Conservation (phyloP, 495 filamentous ascomycete genomes). For the Ramalina intermedia region DNA sequence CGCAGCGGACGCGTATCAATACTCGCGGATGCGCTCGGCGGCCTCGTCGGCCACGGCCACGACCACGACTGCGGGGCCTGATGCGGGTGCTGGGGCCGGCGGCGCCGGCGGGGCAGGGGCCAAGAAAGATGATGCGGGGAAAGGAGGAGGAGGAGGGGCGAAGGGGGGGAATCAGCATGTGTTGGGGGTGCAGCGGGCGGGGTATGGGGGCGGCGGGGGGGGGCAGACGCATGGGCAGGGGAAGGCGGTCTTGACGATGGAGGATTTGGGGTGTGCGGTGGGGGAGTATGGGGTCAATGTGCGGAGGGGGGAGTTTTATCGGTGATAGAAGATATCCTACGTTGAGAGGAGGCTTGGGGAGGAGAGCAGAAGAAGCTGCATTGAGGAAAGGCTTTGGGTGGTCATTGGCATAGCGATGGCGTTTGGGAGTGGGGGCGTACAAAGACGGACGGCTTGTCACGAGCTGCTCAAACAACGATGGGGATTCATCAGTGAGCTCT, state of each 20-base stretch:
- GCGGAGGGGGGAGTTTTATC: conserved; percentile 93
- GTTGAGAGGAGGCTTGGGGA: neutral
- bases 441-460: too few relatives aligned
- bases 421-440: too few relatives aligned
- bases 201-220: conserved; percentile 86
- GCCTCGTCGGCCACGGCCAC: conserved; percentile 65
- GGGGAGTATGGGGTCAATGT: conserved; percentile 95
- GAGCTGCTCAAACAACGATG: too few relatives aligned
- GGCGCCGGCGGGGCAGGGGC: conserved; percentile 38
- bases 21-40: conserved; percentile 80
- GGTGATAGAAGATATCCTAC: conserved; percentile 32
- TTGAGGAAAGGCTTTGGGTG: neutral
- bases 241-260: conserved; percentile 93
- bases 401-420: too few relatives aligned
- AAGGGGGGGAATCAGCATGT: conserved; percentile 40
- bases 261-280: conserved; percentile 95
- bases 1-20: conserved; percentile 94
- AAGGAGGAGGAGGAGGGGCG: conserved; percentile 56
- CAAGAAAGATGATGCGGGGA: conserved; percentile 47
- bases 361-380: neutral
- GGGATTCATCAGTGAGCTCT: too few relatives aligned
- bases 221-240: conserved; percentile 47
- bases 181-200: conserved; percentile 75
- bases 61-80: conserved; percentile 40
- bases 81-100: conserved; percentile 26